Base-by-base conservation (phyloP, 1,139 yeast genomes). In the Groenewaldozyma auringiensis region DNA sequence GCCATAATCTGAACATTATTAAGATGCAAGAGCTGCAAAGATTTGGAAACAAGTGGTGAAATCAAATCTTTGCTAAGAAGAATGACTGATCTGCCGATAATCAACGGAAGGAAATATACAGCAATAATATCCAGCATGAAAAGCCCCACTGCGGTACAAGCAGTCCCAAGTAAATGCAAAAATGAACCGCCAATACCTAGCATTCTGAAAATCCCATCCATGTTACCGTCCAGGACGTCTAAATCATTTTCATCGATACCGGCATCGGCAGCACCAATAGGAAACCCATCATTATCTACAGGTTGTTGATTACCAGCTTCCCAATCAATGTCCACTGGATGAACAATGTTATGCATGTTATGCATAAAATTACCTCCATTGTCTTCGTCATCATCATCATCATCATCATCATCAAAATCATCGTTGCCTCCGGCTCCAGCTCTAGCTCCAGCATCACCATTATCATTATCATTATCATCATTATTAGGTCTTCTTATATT, bases 131-230 rank as follows among this genome's bases (percentile, higher is more conserved):
- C 29, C 2, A 45, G 21, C 11, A 50, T 50, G 4, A 59, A 50
- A 11, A 55, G 50, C 38, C 56, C 41, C 31, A 53, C 50, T 3
- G 58, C 59, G 6, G 52, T 50, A 13, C 42, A 33, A 25, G 47
- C 48, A 4, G 53, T 47, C 1, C 55, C 55, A 31, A 58, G 42
- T n/a, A 53, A 49, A 4, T 48, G 43, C 16, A 48, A 32, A 2
- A 63, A 34, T 4, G 67, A 65, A 3, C 66, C 67, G 6, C 63
- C 53, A 33, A 61, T 46, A 2, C 66, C 68, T 11, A 61, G 50
- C 9, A 63, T 51, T 36, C 61, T 62, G 17, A 61, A 45, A 17
- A 63, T 42, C 1, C 62, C 65, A 13, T 60, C 66, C n/a, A 57
- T 45, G 4, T 60, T 65, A 21, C 60, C 59, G 4, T 45, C 41